Conservation (phyloP, 768 basidiomycete genomes). For the Suillus ampliporus region DNA sequence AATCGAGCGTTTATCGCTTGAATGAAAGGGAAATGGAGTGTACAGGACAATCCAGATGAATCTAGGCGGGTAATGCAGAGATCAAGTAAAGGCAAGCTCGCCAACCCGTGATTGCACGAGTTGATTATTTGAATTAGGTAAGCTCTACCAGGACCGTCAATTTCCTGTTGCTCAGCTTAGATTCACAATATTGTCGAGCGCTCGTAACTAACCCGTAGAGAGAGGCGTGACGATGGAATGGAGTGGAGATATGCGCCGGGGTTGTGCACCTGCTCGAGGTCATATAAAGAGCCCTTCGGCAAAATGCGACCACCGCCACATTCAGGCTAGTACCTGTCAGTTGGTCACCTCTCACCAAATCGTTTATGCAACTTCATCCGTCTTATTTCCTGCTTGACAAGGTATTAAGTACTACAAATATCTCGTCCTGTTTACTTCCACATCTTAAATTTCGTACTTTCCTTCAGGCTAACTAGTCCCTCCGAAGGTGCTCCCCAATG, state of each 20-base stretch:
- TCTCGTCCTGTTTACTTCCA: background rate
- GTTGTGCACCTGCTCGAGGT: slow-evolving; percentile 5
- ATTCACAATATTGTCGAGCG: background rate
- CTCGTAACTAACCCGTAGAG: slow-evolving; percentile 24
- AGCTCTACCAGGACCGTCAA: too few relatives aligned
- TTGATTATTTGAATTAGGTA: slow-evolving; percentile 12
- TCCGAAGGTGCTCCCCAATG: background rate
- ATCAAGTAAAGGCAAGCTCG: slow-evolving; percentile 15
- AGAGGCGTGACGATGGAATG: slow-evolving; percentile 9
- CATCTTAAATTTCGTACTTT: background rate
- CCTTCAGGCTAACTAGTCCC: background rate
- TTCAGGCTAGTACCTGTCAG: too few relatives aligned
- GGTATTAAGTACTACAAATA: background rate
- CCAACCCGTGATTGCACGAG: slow-evolving; percentile 11
- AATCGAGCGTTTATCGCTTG: slow-evolving; percentile 7
- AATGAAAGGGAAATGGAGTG: slow-evolving; percentile 5
- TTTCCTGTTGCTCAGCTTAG: too few relatives aligned
- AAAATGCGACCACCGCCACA: slow-evolving; percentile 21
- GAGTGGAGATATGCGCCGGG: slow-evolving; percentile 11
- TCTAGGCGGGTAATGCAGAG: slow-evolving; percentile 4
- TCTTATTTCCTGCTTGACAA: background rate
- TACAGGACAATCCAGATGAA: slow-evolving; percentile 1
- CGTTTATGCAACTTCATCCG: background rate
- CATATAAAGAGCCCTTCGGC: slow-evolving; percentile 18
- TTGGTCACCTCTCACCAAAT: background rate